These are phyloP conservation scores for Pseudomassariella vexata DNA, from an alignment of 2,329 filamentous ascomycete genomes.

Conservation along the genomic window DNA sequence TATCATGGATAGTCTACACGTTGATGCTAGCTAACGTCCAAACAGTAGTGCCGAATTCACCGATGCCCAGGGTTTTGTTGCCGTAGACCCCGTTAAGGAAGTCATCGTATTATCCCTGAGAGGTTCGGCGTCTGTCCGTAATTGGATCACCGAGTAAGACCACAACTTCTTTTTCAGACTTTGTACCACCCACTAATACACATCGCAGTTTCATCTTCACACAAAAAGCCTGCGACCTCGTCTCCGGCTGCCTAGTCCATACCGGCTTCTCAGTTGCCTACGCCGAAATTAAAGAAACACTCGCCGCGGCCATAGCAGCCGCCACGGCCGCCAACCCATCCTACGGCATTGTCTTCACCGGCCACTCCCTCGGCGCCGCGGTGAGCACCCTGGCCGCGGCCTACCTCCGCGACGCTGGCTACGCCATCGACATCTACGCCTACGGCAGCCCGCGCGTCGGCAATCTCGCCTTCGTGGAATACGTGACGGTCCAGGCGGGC, in stretches of 20 bases:
- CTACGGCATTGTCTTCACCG: conserved; percentile 53
- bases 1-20: not conserved
- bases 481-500: conserved; percentile 46
- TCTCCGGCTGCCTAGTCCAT: conserved; percentile 44
- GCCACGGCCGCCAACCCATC: conserved; percentile 40
- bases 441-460: conserved; percentile 64
- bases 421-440: conserved; percentile 52
- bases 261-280: conserved; percentile 55
- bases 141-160: conserved; percentile 52
- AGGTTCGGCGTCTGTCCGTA: conserved; percentile 52
- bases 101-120: conserved; percentile 57
- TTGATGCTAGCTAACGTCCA: not conserved
- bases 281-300: conserved; percentile 40
- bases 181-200: conserved; percentile 12
- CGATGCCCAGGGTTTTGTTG: conserved; percentile 45
- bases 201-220: conserved; percentile 32
- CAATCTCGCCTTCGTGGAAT: conserved; percentile 47
- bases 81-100: conserved; percentile 39
- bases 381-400: conserved; percentile 55
- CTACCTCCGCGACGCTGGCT: conserved; percentile 44
- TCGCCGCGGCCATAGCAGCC: conserved; percentile 35
- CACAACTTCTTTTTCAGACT: conserved; percentile 23
- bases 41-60: conserved; percentile 30
- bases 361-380: conserved; percentile 65
- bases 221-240: conserved; percentile 29